Evolutionary conservation across 1,139 yeast genomes (phyloP), one percentile per base, ranked within the genome.

Genomic region (Blastobotrys illinoisensis): DNA sequence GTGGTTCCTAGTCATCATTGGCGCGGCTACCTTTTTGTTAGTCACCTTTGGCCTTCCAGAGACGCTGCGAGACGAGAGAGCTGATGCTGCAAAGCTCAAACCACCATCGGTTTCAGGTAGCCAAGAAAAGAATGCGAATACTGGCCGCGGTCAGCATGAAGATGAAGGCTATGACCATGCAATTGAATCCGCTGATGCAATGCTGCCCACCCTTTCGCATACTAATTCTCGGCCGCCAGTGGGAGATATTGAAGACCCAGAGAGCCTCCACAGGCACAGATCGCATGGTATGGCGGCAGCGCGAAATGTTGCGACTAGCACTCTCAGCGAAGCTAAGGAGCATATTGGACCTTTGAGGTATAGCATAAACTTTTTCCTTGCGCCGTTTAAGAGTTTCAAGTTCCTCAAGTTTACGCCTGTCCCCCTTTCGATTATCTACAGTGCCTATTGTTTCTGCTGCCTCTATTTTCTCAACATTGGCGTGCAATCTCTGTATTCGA

Each of bases 381-480:
- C 73, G 74, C 72, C 72, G 1, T 52, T 69, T 36, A 50, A 52
- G 26, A 57, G 64, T 11, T 58, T 68, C 47, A 59, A 56, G 49
- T 63, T 68, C 20, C 55, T 69, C 18, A 53, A 52, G 52, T 85
- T 85, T 64, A 95, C 96, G 0, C 95, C 95, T 0, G 91, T 88
- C 14, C 69, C 79, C 0, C 70, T 87, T 47, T 82, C 89, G 6
- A 79, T 87, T 49, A 63, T 75, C 1, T 87, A 81, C 67, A 82
- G 91, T 0, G 81, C 87, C 1, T 77, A 84, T 18, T 79, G 87
- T 53, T 88, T 88, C 70, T 84, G 84, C 7, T 79, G 80, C 20
- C 72, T 87, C 23, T 88, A 87, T 68, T 82, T 86, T 60, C 80
- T 88, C 66, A 89, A 88, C 71, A 77, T 88, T 79, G 79, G 95